Evolutionary conservation across 805 yeast genomes (phyloP).

Genomic region (Kregervanrija delftensis): DNA sequence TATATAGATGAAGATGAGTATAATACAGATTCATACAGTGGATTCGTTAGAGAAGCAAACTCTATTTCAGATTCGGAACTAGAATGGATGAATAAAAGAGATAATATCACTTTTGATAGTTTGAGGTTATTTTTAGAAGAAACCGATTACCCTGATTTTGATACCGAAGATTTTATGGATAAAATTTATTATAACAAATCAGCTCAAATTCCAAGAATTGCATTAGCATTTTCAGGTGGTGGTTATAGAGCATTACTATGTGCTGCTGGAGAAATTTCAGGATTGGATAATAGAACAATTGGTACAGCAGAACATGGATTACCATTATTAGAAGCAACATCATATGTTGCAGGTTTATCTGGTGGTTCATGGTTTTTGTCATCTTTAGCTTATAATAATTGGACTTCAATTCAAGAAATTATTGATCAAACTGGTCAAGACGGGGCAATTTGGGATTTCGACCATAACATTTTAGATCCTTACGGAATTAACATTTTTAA

Average conservation of each 20-base stretch:
- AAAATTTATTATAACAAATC: conserved; percentile 28
- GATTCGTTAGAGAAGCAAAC: conserved; percentile 39
- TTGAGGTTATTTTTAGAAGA: conserved; percentile 39
- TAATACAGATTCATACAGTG: conserved; percentile 12
- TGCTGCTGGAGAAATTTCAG: conserved; percentile 81
- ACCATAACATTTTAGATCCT: conserved; percentile 51
- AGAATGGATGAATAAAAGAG: conserved; percentile 46
- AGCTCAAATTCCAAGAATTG: conserved; percentile 38
- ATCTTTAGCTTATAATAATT: conserved; percentile 60
- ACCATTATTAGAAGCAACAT: conserved; percentile 68
- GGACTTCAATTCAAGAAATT: conserved; percentile 62
- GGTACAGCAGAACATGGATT: conserved; percentile 46
- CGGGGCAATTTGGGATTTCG: conserved; percentile 61
- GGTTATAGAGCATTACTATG: conserved; percentile 84
- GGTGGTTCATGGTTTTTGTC: conserved; percentile 85
- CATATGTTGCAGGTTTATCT: conserved; percentile 70
- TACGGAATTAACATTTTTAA: conserved; percentile 54
- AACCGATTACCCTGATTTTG: conserved; percentile 41
- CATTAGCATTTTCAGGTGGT: conserved; percentile 72
- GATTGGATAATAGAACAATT: conserved; percentile 65
- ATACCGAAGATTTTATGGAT: conserved; percentile 36
- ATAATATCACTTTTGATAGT: conserved; percentile 37
- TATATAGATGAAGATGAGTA: conserved; percentile 15
- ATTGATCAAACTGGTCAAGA: conserved; percentile 32
- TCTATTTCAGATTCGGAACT: conserved; percentile 39